Evolutionary conservation across 305 asterid species (phyloP).

Genomic region (Fraxinus paxiana): DNA sequence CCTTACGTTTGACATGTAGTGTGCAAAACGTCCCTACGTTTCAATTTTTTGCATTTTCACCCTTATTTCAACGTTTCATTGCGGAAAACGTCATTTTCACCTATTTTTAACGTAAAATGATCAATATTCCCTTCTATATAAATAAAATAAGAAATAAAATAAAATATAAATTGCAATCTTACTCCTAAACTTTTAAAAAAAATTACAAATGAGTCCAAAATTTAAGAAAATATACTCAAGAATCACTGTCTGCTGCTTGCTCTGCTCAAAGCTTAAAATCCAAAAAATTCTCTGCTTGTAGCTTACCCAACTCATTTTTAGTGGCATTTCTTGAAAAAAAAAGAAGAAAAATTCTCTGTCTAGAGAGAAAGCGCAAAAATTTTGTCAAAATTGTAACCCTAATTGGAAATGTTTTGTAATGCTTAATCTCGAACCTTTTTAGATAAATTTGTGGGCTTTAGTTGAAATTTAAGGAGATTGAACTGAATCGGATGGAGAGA

Average conservation of each 20-base stretch:
- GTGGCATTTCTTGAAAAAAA: neutral
- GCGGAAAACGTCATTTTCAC: too few relatives aligned
- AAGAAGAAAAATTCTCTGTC: neutral
- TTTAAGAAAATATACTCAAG: neutral
- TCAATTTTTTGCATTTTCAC: too few relatives aligned
- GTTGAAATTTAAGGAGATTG: neutral
- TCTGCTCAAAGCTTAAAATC: neutral
- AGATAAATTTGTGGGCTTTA: neutral
- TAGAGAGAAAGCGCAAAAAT: neutral
- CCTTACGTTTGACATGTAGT: too few relatives aligned
- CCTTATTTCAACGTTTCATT: too few relatives aligned
- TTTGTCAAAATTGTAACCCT: neutral
- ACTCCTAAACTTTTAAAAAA: too few relatives aligned
- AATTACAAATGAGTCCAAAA: too few relatives aligned
- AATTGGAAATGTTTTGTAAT: neutral
- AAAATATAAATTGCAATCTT: too few relatives aligned
- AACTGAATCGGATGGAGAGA: slow-evolving; percentile 57
- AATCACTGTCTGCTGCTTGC: neutral
- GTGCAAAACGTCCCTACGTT: too few relatives aligned
- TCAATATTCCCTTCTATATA: too few relatives aligned
- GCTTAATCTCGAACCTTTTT: neutral
- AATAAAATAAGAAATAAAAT: too few relatives aligned
- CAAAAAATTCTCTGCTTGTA: neutral
- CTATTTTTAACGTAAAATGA: too few relatives aligned
- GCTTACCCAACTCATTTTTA: neutral